Base-by-base conservation (phyloP, 495 filamentous ascomycete species). In the Xylaria scruposa region DNA sequence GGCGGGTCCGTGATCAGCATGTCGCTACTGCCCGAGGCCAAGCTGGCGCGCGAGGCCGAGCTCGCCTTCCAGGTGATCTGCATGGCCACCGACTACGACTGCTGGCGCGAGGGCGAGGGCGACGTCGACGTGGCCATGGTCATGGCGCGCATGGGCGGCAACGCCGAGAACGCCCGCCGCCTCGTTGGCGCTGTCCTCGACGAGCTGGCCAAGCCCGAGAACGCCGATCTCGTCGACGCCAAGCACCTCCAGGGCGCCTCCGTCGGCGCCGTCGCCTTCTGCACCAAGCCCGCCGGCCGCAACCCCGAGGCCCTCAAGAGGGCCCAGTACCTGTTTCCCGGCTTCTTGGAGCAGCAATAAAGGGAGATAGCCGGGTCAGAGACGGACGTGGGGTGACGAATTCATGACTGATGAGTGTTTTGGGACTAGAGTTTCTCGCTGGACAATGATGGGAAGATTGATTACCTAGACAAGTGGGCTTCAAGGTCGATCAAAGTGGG, bases 81-180 rank as follows among this genome's bases (percentile, higher is more conserved):
- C 86, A 99, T 99, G 97, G 91, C 92, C 36, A 99, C 96, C 29
- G 96, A 99, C 83, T 99, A 99, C 77, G 97, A 99, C 82, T 97
- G 95, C 88, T 98, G 96, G 96, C 92, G 93, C 78, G 83, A 81
- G 40, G 85, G 85, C 6, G 90, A 88, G 58, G 62, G 70, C 40
- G 92, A 91, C 53, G 96, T 99, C 44, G 94, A 92, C 71, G 96
- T 99, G 9, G 93, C 93, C 78, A 97, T 97, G 92, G 97, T 99
- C 17, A 95, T 98, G 91, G 92, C 89, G 56, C 91, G 98, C 81
- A 99, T 99, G 97, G 91, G 89, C 74, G 90, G 92, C 67, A 99
- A 99, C 81, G 86, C 91, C 56, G 85, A 88, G 72, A 99, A 98
- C 77, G 97, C 96, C 59, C 90, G 91, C 74, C 85, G 90, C 36